A percentile compares a stretch with the other conserved stretches of the same genome.
These are phyloP conservation scores for Narthecium ossifragum DNA, from an alignment of 106 monocot species.

Conservation along the genomic window DNA sequence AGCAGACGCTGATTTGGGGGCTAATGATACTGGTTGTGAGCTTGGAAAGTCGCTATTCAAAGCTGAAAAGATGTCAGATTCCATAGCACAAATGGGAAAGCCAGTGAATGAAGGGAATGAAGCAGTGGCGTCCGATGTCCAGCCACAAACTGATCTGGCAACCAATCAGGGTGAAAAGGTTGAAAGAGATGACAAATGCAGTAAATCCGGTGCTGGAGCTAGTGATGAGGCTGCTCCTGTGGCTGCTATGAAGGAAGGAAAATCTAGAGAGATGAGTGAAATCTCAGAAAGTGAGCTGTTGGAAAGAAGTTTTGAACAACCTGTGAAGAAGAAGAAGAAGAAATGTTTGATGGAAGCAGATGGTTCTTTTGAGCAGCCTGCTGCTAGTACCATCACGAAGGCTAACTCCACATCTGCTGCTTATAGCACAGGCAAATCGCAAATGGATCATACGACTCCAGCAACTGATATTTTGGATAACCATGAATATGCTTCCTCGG, in stretches of 20 bases:
- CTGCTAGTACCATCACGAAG: slow-evolving; percentile 2
- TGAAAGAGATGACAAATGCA: slow-evolving; percentile 1
- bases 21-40: background rate
- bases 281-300: background rate
- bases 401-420: background rate
- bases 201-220: slow-evolving; percentile 5
- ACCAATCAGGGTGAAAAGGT: slow-evolving; percentile 8
- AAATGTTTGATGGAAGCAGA: slow-evolving; percentile 17
- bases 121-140: background rate
- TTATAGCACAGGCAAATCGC: slow-evolving; percentile 3
- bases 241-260: slow-evolving; percentile 12
- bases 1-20: too few species aligned
- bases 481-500: slow-evolving; percentile 1
- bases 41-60: background rate
- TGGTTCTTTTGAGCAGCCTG: slow-evolving; percentile 5
- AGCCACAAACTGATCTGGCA: background rate
- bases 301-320: background rate
- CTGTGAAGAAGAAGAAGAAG: slow-evolving; percentile 17
- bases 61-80: background rate
- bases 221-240: slow-evolving; percentile 6
- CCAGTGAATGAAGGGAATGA: background rate
- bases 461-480: slow-evolving; percentile 3
- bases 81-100: background rate
- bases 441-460: background rate
- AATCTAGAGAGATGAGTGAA: slow-evolving; percentile 14